Evolutionary conservation across 2,329 filamentous ascomycete genomes (phyloP).

Genomic region (Elsinoe perseae): DNA sequence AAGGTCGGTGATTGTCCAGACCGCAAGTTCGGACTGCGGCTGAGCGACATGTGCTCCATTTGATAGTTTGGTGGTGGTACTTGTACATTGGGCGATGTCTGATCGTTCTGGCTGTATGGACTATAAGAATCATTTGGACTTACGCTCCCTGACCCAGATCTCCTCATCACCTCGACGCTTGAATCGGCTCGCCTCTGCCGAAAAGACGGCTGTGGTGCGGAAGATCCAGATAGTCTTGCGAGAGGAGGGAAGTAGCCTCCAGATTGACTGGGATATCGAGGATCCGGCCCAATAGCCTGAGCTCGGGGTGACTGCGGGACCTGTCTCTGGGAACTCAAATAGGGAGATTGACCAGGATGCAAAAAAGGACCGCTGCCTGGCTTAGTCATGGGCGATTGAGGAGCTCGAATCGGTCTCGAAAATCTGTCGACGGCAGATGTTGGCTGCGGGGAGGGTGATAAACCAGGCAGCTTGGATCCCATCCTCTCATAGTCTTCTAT

Average conservation of each 20-base stretch:
- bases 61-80: not conserved
- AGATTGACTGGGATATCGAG: not conserved
- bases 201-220: not conserved
- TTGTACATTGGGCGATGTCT: constrained; percentile 27
- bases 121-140: constrained; percentile 44
- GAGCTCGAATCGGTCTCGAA: not conserved
- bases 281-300: not conserved
- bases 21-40: constrained; percentile 16
- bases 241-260: constrained; percentile 1
- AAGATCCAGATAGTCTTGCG: not conserved
- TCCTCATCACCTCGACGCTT: constrained; percentile 13
- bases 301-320: constrained; percentile 1
- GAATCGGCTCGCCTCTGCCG: not conserved
- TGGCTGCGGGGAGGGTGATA: not conserved
- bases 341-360: constrained; percentile 5
- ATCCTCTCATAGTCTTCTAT: not conserved
- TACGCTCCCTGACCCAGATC: constrained; percentile 28
- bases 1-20: constrained; percentile 30
- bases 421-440: not conserved
- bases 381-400: constrained; percentile 1
- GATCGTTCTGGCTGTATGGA: constrained; percentile 36
- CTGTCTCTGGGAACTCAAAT: not conserved
- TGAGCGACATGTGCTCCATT: constrained; percentile 16
- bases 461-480: not conserved
- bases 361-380: not conserved